These are phyloP conservation scores for Gelatoporia subvermispora DNA, from an alignment of 768 basidiomycete species.

Conservation along the genomic window DNA sequence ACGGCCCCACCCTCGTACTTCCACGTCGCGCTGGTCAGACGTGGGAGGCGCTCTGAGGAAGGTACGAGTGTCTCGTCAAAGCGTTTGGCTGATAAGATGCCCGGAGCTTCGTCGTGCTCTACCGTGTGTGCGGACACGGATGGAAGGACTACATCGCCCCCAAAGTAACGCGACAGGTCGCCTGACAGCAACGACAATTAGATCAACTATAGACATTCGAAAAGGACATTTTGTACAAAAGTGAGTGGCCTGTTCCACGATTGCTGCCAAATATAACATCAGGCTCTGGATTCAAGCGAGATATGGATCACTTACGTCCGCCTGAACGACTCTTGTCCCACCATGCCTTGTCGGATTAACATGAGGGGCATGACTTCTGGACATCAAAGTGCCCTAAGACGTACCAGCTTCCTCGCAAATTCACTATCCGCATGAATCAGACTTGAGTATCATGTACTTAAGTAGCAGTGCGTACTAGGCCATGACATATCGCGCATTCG, in stretches of 20 bases:
- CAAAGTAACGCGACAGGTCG: constrained; percentile 45
- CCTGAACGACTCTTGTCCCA: constrained; percentile 21
- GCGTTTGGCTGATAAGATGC: constrained; percentile 36
- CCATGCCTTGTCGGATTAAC: constrained; percentile 10
- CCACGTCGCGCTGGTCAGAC: constrained; percentile 47
- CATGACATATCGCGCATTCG: constrained; percentile 43
- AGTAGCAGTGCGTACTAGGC: constrained; percentile 27
- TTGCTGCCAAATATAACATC: constrained; percentile 8
- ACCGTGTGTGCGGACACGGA: constrained; percentile 35
- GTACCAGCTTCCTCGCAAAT: constrained; percentile 18
- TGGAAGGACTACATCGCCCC: constrained; percentile 35
- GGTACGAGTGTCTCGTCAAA: constrained; percentile 40
- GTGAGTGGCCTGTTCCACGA: constrained; percentile 41
- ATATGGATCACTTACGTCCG: constrained; percentile 14
- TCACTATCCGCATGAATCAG: constrained; percentile 8
- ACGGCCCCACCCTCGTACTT: constrained; percentile 35
- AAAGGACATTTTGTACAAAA: constrained; percentile 23
- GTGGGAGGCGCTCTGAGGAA: constrained; percentile 41
- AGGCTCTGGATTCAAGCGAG: neutral
- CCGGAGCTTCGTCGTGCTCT: constrained; percentile 39
- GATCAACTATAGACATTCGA: neutral
- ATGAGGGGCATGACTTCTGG: too few relatives aligned
- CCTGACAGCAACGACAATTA: constrained; percentile 3
- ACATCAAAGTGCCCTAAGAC: too few relatives aligned
- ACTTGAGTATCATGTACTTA: neutral